phyloP scores from a whole-genome alignment of 2,329 filamentous ascomycete genomes.

The Myrmaecium sp. region DNA sequence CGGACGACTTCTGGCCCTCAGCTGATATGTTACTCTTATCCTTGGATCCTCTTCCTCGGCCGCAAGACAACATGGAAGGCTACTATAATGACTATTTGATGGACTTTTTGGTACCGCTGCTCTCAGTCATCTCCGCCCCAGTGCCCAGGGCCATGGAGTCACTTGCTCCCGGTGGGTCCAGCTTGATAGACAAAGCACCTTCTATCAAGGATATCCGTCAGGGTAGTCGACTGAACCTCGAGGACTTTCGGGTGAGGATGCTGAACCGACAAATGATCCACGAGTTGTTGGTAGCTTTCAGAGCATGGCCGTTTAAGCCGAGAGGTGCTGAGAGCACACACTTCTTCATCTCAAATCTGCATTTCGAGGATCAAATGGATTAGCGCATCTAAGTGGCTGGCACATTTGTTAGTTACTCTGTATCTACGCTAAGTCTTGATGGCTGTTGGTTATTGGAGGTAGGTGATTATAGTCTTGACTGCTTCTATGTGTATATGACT shows the following conservation, averaged over 20 bases:
- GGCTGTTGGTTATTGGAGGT: no score
- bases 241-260: slow-evolving; percentile 14
- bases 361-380: no score
- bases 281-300: slow-evolving; percentile 14
- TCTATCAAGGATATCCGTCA: slow-evolving; percentile 13
- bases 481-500: no score
- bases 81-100: slow-evolving; percentile 12
- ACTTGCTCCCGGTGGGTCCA: slow-evolving; percentile 13
- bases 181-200: slow-evolving; percentile 13
- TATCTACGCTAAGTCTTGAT: no score
- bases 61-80: slow-evolving; percentile 2
- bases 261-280: slow-evolving; percentile 17
- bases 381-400: no score
- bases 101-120: slow-evolving; percentile 13
- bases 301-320: slow-evolving; percentile 17
- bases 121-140: slow-evolving; percentile 1
- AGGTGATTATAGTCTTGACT: no score
- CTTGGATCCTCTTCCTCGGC: slow-evolving; percentile 38
- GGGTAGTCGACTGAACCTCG: slow-evolving; percentile 15
- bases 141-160: slow-evolving; percentile 11
- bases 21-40: slow-evolving; percentile 44
- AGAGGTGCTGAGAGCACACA: slow-evolving; percentile 9
- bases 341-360: no score
- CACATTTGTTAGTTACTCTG: no score
- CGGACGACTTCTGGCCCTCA: slow-evolving; percentile 51